Base-by-base conservation (phyloP, 192 early-diverging fungal genomes). In the Backusella mclennaniae region DNA sequence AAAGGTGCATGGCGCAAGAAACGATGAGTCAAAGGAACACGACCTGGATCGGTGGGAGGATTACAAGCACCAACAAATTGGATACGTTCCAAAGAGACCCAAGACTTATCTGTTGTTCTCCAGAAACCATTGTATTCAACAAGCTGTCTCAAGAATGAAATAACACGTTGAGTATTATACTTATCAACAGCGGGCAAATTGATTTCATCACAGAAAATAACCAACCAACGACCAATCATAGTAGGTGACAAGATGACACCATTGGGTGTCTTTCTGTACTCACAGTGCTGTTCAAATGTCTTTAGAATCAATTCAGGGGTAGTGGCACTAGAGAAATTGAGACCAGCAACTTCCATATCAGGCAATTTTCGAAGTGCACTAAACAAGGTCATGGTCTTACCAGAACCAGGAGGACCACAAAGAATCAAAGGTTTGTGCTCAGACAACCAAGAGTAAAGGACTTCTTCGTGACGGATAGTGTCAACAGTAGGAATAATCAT, bases 31-130 rank as follows among this genome's bases (percentile, higher is more conserved):
- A 99, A 84, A 19, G 94, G 94, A 12, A 99, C 96, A 79, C 98
- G 96, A 41, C 98, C 98, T 35, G 98, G 96, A 83, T 99, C 98
- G 0, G 98, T 99, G 0, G 98, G 98, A 76, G 98, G 98, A 78
- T 99, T 99, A 86, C 98, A 99, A 14, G 98, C 98, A 70, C 98
- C 98, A 8, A 99, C 97, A 86, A 99, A 98, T 84, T 99, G 98
- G 75, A 99, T 95, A 38, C 96, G 91, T 87, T 98, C 96, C 44
- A 99, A 84, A 21, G 87, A 84, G n/a, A 99, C 96, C 96, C 96
- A 99, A 35, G 91, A 83, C 74, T 96, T 93, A 81, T 97, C 96
- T 4, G 91, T 83, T 2, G 92, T 92, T 73, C 97, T 89, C 97
- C 97, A 99, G 88, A 93, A 99, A 35, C 98, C 98, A 71, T 94